phyloP scores from a whole-genome alignment of 73 alveolate species.

The Vitrella brassicaformis region DNA sequence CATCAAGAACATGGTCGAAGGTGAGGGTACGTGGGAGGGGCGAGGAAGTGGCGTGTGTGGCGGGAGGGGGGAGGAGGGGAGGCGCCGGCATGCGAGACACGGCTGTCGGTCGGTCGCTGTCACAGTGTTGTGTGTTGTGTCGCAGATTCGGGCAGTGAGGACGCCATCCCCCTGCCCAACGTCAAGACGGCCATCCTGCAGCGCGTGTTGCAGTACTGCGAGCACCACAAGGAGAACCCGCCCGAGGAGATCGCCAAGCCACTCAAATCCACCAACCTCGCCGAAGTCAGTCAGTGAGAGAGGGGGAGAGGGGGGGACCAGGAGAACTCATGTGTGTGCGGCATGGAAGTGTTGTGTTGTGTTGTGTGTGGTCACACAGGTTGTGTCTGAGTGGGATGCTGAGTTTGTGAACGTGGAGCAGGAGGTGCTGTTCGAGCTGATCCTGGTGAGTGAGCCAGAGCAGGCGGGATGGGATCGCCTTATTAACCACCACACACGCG shows the following conservation, averaged over 20 bases:
- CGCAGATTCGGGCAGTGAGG: slow-evolving; percentile 14
- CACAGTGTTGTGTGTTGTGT: neutral
- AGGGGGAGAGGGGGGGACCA: neutral
- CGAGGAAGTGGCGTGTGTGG: neutral
- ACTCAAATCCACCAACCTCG: slow-evolving; percentile 57
- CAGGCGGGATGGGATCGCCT: too few species aligned
- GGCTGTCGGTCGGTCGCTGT: neutral
- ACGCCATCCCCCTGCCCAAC: slow-evolving; percentile 62
- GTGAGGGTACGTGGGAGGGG: slow-evolving; percentile 12
- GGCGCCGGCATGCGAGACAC: neutral
- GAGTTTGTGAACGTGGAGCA: slow-evolving; percentile 64
- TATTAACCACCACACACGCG: too few species aligned
- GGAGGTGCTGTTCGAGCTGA: slow-evolving; percentile 64
- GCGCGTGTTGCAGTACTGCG: slow-evolving; percentile 54
- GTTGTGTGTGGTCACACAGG: too few species aligned
- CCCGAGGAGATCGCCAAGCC: slow-evolving; percentile 77
- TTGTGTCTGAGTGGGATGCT: slow-evolving; percentile 67
- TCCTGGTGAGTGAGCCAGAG: slow-evolving; percentile 9
- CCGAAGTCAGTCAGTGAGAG: slow-evolving; percentile 29
- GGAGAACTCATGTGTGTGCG: too few species aligned
- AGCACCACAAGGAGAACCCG: slow-evolving; percentile 54
- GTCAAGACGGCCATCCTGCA: slow-evolving; percentile 54
- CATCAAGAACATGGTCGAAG: slow-evolving; percentile 31
- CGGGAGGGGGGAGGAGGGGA: neutral
- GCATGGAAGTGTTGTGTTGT: too few species aligned